Conservation (phyloP, 768 basidiomycete genomes). For the Chalciporus chontae region DNA sequence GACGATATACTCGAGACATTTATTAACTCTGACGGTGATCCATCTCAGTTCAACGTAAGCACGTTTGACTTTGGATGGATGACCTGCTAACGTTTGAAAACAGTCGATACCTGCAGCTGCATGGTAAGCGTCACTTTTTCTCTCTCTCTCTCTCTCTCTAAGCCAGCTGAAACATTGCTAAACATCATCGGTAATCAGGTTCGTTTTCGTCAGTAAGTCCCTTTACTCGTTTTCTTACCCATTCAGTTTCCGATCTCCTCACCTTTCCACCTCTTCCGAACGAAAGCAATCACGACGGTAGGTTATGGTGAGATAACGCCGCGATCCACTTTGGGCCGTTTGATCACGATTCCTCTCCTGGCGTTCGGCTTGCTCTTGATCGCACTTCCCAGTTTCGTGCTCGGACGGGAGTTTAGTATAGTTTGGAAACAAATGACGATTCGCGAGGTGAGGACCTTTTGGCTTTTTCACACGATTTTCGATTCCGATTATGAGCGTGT, state of each 20-base stretch:
- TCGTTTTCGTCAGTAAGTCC: slow-evolving; percentile 74
- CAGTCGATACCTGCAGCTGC: slow-evolving; percentile 72
- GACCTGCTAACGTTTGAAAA: not conserved
- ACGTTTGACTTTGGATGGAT: not conserved
- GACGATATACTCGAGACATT: slow-evolving; percentile 76
- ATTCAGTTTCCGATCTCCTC: not conserved
- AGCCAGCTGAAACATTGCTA: not conserved
- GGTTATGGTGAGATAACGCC: slow-evolving; percentile 93
- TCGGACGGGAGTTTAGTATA: slow-evolving; percentile 86
- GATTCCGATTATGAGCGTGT: not conserved
- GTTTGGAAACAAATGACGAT: slow-evolving; percentile 83
- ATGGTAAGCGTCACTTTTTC: slow-evolving; percentile 55
- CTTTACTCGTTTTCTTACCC: not conserved
- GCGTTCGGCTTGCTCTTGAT: slow-evolving; percentile 86
- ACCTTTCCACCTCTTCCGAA: not conserved
- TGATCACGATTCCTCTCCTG: slow-evolving; percentile 82
- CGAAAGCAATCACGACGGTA: slow-evolving; percentile 79
- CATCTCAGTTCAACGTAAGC: slow-evolving; percentile 69
- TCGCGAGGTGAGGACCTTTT: slow-evolving; percentile 35
- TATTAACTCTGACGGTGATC: slow-evolving; percentile 81
- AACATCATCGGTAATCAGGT: slow-evolving; percentile 35
- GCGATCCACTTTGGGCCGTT: slow-evolving; percentile 79
- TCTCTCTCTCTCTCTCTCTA: not conserved
- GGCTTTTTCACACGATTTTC: not conserved
- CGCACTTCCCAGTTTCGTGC: slow-evolving; percentile 87